Evolutionary conservation across 2,329 filamentous ascomycete genomes (phyloP).

Genomic region (Colletotrichum chrysophilum): DNA sequence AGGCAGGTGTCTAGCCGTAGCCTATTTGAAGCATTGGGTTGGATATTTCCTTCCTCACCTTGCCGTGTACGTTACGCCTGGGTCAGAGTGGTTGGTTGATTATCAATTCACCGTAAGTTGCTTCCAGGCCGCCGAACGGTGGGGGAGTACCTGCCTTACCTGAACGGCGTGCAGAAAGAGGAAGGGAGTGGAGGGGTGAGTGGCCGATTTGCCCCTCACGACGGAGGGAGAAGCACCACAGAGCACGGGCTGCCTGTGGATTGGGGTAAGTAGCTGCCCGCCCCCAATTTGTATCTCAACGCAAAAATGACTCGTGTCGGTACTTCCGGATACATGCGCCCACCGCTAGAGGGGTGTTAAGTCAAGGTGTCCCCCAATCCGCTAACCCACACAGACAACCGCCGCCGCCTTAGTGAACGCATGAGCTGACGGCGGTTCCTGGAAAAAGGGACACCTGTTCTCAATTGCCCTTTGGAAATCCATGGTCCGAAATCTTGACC

Average conservation of each 20-base stretch:
- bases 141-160: background rate
- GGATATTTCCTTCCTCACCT: background rate
- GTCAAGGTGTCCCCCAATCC: background rate
- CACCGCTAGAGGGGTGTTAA: background rate
- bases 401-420: slow-evolving; percentile 20
- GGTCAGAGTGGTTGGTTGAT: slow-evolving; percentile 8
- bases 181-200: background rate
- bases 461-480: slow-evolving; percentile 22
- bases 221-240: background rate
- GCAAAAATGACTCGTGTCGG: background rate
- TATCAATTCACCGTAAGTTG: slow-evolving; percentile 17
- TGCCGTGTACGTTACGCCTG: background rate
- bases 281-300: background rate
- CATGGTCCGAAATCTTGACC: slow-evolving; percentile 7
- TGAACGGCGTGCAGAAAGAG: background rate
- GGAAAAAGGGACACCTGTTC: slow-evolving; percentile 25
- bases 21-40: background rate
- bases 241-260: background rate
- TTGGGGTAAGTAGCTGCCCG: slow-evolving; percentile 15
- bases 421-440: slow-evolving; percentile 20
- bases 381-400: slow-evolving; percentile 1
- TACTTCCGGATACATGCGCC: background rate
- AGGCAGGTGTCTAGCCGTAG: background rate
- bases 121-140: background rate
- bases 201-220: slow-evolving; percentile 18